These are phyloP conservation scores for Mediolabrus comicus DNA, from an alignment of 108 stramenopile genomes.

Conservation along the genomic window DNA sequence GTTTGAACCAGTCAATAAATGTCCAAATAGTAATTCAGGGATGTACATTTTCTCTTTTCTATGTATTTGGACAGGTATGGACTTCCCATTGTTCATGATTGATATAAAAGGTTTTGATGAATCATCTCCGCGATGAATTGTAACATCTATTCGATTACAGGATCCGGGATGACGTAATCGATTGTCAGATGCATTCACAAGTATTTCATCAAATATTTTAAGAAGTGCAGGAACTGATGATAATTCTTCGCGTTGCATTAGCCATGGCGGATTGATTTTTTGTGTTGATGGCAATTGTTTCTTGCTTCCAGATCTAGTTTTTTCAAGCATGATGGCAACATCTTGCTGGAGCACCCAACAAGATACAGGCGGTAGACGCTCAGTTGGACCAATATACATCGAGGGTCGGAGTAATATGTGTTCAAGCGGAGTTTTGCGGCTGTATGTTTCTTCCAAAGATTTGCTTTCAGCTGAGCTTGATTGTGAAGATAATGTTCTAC, in stretches of 20 bases:
- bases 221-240: constrained; percentile 55
- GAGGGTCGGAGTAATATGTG: constrained; percentile 69
- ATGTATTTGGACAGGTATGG: constrained; percentile 62
- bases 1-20: constrained; percentile 96
- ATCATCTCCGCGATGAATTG: constrained; percentile 57
- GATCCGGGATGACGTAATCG: constrained; percentile 66
- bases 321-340: not conserved
- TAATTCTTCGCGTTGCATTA: constrained; percentile 34
- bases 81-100: constrained; percentile 82
- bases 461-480: not conserved
- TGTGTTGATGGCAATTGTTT: not conserved
- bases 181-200: constrained; percentile 96
- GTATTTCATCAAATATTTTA: constrained; percentile 93
- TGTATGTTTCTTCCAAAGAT: constrained; percentile 52
- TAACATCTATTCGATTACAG: constrained; percentile 72
- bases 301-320: not conserved
- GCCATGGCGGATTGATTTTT: not conserved
- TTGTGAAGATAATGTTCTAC: not conserved
- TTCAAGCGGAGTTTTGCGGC: constrained; percentile 62
- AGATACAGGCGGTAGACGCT: constrained; percentile 50
- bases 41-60: constrained; percentile 74
- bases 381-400: constrained; percentile 69
- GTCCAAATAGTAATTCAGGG: constrained; percentile 98
- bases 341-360: constrained; percentile 81
- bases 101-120: constrained; percentile 55